Base-by-base conservation (phyloP, 495 filamentous ascomycete species). In the Penicillium mononematosum region DNA sequence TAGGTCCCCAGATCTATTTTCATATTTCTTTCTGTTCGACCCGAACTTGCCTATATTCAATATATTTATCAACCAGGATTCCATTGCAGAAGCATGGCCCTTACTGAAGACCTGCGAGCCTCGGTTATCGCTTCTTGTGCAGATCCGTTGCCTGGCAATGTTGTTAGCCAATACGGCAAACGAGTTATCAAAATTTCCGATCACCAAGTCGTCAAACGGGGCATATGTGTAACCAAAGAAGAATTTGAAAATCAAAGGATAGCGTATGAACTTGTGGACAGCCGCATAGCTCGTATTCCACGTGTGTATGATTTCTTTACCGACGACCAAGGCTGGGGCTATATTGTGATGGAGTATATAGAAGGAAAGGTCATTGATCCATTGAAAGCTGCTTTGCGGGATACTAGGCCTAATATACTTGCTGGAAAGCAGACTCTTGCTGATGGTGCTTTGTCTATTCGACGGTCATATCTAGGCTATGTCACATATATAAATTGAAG, bases 321-420 rank as follows among this genome's bases (percentile, higher is more conserved):
- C 38, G 52, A 59, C 38, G 52, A 59, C 16, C n/a, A 36, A 11
- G 62, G 58, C 5, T 45, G 45, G 36, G 71, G 70, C 0, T 74
- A 71, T 63, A 63, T 73, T 20, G 58, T 73, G 29, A 71, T 73
- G 67, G 67, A 70, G 41, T 70, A 65, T 53, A 64, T 74, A 20
- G 24, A 67, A 25, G 65, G 69, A n/a, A 61, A 58, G 58, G 47
- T 65, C 12, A 42, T 69, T 12, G 60, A 68, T 36, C 58, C 61
- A 11, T 55, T 22, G 22, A 22, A 22, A 22, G 3, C 22, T 22
- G 3, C 22, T 22, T 3, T 2, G 22, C 22, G 22, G 3, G 22
- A 22, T 2, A 22, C 22, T 3, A 22, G 22, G 3, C 22, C 22
- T 22, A 22, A 22, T 22, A 22, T 22, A 22, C 2, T 22, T 22